These are phyloP conservation scores for Suillus decipiens DNA, from an alignment of 768 basidiomycete species.

Conservation along the genomic window DNA sequence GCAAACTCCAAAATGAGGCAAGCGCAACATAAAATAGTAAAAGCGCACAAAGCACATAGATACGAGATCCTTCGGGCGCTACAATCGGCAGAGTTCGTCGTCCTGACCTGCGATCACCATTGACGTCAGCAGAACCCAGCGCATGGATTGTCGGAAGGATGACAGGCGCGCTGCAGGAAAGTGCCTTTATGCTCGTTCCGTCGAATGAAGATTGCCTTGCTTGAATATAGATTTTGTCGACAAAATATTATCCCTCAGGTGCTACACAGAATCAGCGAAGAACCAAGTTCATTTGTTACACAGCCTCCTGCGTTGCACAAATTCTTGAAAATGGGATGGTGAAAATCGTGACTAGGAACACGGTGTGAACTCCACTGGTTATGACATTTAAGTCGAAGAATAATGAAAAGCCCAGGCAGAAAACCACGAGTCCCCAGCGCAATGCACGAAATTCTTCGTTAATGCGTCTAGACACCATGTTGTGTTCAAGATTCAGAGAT, in stretches of 20 bases:
- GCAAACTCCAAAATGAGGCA: constrained; percentile 17
- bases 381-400: constrained; percentile 17
- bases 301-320: constrained; percentile 35
- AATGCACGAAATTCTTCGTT: constrained; percentile 23
- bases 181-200: neutral
- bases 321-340: constrained; percentile 32
- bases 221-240: neutral
- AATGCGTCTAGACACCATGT: constrained; percentile 37
- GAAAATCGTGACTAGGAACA: constrained; percentile 27
- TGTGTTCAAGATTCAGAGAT: constrained; percentile 29
- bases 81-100: constrained; percentile 34
- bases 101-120: constrained; percentile 32
- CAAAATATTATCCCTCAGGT: neutral
- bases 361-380: constrained; percentile 24
- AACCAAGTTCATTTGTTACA: constrained; percentile 35
- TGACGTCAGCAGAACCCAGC: constrained; percentile 36
- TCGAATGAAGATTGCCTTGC: neutral
- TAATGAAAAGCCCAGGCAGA: constrained; percentile 29
- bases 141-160: constrained; percentile 40
- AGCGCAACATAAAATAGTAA: constrained; percentile 16
- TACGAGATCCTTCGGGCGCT: constrained; percentile 19
- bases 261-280: constrained; percentile 31
- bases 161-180: constrained; percentile 28
- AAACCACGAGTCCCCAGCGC: constrained; percentile 34
- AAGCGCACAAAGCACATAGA: constrained; percentile 17